A percentile compares a stretch with the other conserved stretches of the same genome.
phyloP scores from a whole-genome alignment of 2,329 filamentous ascomycete species.

The Cordyceps javanica region DNA sequence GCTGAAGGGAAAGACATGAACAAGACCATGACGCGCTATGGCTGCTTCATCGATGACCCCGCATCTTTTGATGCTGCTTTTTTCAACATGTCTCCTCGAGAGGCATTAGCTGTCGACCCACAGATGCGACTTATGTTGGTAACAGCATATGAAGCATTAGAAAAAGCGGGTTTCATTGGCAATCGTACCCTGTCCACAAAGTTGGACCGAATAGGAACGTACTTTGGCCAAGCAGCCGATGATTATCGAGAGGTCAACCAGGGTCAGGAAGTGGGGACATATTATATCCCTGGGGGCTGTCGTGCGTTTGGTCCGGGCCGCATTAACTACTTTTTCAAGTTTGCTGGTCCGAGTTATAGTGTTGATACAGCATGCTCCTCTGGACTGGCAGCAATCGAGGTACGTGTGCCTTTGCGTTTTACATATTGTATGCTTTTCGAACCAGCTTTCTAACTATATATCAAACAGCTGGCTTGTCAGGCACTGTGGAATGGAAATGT shows the following conservation, averaged over 20 bases:
- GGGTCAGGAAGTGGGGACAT: slow-evolving; percentile 57
- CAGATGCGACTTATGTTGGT: slow-evolving; percentile 59
- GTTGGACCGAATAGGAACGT: slow-evolving; percentile 56
- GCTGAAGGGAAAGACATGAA: slow-evolving; percentile 53
- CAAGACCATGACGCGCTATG: not conserved
- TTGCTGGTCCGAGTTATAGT: slow-evolving; percentile 40
- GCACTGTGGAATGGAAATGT: slow-evolving; percentile 46
- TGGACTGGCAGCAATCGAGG: slow-evolving; percentile 31
- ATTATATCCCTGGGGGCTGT: slow-evolving; percentile 45
- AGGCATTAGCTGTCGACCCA: slow-evolving; percentile 61
- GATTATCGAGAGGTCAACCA: slow-evolving; percentile 76
- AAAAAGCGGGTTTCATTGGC: slow-evolving; percentile 64
- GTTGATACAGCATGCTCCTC: slow-evolving; percentile 32
- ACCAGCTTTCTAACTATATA: not conserved
- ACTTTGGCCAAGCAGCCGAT: slow-evolving; percentile 71
- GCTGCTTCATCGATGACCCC: slow-evolving; percentile 48
- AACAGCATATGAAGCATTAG: slow-evolving; percentile 61
- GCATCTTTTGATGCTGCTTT: slow-evolving; percentile 68
- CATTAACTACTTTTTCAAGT: slow-evolving; percentile 59
- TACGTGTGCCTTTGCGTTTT: slow-evolving; percentile 24
- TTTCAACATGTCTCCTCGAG: slow-evolving; percentile 75
- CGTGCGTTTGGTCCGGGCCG: slow-evolving; percentile 45
- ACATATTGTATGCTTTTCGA: not conserved
- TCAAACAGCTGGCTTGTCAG: slow-evolving; percentile 41
- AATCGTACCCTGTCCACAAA: slow-evolving; percentile 59